Evolutionary conservation across 2,329 filamentous ascomycete species (phyloP), one percentile per base, ranked within the genome.

Genomic region (Thelonectria olida): DNA sequence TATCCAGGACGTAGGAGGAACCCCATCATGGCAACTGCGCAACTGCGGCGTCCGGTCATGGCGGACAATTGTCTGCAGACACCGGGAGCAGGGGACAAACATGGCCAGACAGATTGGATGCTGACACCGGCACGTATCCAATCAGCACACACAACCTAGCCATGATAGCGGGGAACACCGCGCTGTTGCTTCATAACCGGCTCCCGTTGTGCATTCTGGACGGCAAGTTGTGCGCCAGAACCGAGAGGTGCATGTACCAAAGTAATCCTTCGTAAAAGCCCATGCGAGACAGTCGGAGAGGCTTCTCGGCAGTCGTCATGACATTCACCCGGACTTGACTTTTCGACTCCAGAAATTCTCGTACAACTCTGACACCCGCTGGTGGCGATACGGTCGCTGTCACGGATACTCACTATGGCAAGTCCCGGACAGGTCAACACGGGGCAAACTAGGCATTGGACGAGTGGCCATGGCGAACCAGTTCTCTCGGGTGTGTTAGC

Each of bases 401-500:
- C 53, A 54, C 53, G 39, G 31, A 50, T 17, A 56, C 34, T 17
- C 47, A 17, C 51, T 42, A 15, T 12, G 38, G 23, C 39, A 17
- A 39, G 8, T 25, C 19, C 6, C 5, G 10, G n/a, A 19, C 4
- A 19, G 23, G 38, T 19, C 17, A 34, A 13, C 12, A 20, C n/a
- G 23, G 4, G 28, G 28, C 9, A 12, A 7, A 34, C 31, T 15
- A 4, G 31, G 31, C 31, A 34, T 10, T 34, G 31, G 31, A 34
- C 15, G 31, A 15, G 31, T 15, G 12, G 12, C 31, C 31, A n/a
- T n/a, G 12, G 31, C 31, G 61, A 61, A 58, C 57, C 22, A 51
- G 53, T 50, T 53, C 54, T 50, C 54, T 56, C 49, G 58, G 59
- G 54, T 55, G 23, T 65, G 64, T 62, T 62, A 67, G 61, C 50